Base-by-base conservation (phyloP, 1,139 yeast genomes). In the Candida sp. region DNA sequence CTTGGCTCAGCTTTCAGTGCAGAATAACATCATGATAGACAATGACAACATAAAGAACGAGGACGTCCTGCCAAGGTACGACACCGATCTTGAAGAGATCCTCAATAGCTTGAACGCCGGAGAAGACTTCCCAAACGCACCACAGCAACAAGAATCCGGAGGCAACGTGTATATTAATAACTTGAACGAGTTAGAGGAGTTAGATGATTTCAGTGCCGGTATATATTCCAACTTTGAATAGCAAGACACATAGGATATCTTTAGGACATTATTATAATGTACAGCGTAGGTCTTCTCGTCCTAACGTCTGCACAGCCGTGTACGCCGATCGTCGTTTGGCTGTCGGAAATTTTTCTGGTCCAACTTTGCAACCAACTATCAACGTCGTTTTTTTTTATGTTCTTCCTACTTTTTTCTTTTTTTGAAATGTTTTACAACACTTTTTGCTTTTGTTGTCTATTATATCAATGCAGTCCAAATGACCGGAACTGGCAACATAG, bases 161-260 rank as follows among this genome's bases (percentile, higher is more conserved):
- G 81, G 81, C 8, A 77, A 77, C 57, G 66, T 68, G 22, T 77
- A 70, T 58, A 63, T 77, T 43, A 75, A 74, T 63, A 71, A 71
- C 40, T 63, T 85, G 62, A 84, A 84, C 63, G 75, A 77, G 49
- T 73, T 84, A 33, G 85, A 84, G 27, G 92, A 85, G 55, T 78
- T 93, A 55, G 96, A 90, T 59, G 97, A 92, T 54, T 81, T 93
- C 61, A 86, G 96, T 69, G 98, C 98, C 4, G 81, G 92, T 60
- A 94, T 93, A 7, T 93, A 93, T 67, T 88, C 97, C 33, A 91
- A 91, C 65, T 90, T 89, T 68, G 89, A 85, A 53, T 77, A 66
- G 31, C 5, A 9, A 25, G 9, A 26, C 35, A 5, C 17, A 17
- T 17, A 17, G 17, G 17, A 17, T 17, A 17, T 17, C 17, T 17